phyloP scores from a whole-genome alignment of 169 alveolate genomes.

The Perkinsus chesapeaki region DNA sequence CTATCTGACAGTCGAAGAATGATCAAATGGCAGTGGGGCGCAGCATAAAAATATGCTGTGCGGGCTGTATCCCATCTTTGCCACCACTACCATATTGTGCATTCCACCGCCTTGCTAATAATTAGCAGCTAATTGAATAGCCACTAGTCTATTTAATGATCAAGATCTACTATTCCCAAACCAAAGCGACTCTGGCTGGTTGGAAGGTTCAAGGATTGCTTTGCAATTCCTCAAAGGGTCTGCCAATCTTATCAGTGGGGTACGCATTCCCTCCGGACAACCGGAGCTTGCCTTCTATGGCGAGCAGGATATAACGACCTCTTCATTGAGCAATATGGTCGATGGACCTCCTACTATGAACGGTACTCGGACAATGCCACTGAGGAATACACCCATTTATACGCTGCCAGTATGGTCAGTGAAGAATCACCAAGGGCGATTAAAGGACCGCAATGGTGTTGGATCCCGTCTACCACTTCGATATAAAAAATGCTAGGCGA shows the following conservation, averaged over 20 bases:
- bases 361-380: neutral
- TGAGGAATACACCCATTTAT: neutral
- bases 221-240: neutral
- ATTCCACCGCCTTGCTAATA: neutral
- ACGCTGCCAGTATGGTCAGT: neutral
- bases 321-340: neutral
- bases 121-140: neutral
- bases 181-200: neutral
- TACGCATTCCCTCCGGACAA: neutral
- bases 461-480: neutral
- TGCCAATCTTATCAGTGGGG: neutral
- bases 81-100: neutral
- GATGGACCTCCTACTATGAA: neutral
- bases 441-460: neutral
- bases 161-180: neutral
- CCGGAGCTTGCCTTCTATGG: neutral
- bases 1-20: neutral
- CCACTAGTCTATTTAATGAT: neutral
- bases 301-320: neutral
- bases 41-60: neutral
- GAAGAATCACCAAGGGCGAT: neutral
- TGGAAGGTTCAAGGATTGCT: neutral
- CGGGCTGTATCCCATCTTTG: neutral
- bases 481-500: neutral
- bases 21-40: neutral